phyloP scores from a whole-genome alignment of 148 eudicot species.

The Silene latifolia region DNA sequence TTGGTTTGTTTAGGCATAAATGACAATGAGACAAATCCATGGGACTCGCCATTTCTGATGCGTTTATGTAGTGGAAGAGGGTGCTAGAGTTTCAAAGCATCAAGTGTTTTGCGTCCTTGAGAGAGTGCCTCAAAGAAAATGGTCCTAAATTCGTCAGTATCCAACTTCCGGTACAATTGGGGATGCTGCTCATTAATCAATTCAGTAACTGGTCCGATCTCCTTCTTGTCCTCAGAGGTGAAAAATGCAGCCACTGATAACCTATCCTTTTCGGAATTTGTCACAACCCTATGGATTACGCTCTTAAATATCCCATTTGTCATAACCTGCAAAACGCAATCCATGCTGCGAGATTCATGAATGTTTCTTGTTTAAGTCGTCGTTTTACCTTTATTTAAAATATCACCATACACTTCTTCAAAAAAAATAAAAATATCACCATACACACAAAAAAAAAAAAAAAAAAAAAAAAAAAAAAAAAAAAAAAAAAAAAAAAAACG shows the following conservation, averaged over 20 bases:
- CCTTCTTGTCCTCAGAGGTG: constrained; percentile 18
- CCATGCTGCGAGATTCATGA: no score
- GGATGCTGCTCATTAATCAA: constrained; percentile 30
- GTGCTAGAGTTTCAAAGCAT: background rate
- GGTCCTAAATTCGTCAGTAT: constrained; percentile 4
- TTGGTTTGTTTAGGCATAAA: no score
- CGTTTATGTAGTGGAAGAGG: no score
- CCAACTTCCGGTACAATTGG: constrained; percentile 31
- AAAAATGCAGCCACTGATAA: constrained; percentile 30
- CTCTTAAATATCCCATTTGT: constrained; percentile 40
- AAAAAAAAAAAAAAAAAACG: no score
- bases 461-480: no score
- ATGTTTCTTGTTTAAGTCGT: no score
- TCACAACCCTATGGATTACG: constrained; percentile 39
- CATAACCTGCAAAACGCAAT: constrained; percentile 14
- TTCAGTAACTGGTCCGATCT: constrained; percentile 29
- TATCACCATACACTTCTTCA: no score
- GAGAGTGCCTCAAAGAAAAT: constrained; percentile 3
- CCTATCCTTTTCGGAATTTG: constrained; percentile 28
- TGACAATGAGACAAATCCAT: no score
- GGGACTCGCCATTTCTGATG: no score
- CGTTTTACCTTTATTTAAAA: no score
- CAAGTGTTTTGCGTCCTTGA: constrained; percentile 7
- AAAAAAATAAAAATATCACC: no score
- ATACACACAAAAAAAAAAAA: no score